Percentiles rank a stretch among this genome's conserved stretches.
These are phyloP conservation scores for Catunica adiposa DNA, from an alignment of 2,329 filamentous ascomycete genomes.

Conservation along the genomic window DNA sequence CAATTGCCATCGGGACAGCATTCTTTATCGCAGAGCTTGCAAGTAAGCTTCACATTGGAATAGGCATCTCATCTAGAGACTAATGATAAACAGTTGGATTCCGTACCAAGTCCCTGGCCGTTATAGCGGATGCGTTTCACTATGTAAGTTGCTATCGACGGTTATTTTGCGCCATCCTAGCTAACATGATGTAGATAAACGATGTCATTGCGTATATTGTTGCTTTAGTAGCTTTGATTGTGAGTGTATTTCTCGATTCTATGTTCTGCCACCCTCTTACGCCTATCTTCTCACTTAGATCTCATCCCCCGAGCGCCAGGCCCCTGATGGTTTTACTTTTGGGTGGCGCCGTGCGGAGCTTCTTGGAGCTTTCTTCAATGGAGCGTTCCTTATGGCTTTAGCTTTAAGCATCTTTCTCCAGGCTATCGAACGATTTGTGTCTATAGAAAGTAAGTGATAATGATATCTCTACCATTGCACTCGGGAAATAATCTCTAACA, in stretches of 20 bases:
- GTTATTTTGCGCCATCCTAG: not conserved
- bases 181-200: conserved; percentile 36
- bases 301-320: conserved; percentile 31
- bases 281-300: conserved; percentile 25
- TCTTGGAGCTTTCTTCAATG: conserved; percentile 67
- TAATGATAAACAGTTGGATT: conserved; percentile 37
- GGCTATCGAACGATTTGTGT: conserved; percentile 52
- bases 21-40: conserved; percentile 37
- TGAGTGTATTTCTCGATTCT: conserved; percentile 21
- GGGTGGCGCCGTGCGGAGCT: conserved; percentile 64
- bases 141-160: conserved; percentile 34
- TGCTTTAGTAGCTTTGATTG: conserved; percentile 46
- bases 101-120: conserved; percentile 51
- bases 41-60: conserved; percentile 21
- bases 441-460: conserved; percentile 34
- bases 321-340: conserved; percentile 46
- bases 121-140: conserved; percentile 65
- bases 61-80: no score
- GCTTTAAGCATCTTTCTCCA: conserved; percentile 59
- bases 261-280: not conserved
- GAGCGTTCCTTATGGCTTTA: conserved; percentile 54
- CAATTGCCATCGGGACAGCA: conserved; percentile 31
- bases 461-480: no score
- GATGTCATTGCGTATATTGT: conserved; percentile 55
- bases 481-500: conserved; percentile 14